Percentiles rank a stretch among this genome's conserved stretches.
Conservation (phyloP, 179 eudicot species). For the Pouteria campechiana region DNA sequence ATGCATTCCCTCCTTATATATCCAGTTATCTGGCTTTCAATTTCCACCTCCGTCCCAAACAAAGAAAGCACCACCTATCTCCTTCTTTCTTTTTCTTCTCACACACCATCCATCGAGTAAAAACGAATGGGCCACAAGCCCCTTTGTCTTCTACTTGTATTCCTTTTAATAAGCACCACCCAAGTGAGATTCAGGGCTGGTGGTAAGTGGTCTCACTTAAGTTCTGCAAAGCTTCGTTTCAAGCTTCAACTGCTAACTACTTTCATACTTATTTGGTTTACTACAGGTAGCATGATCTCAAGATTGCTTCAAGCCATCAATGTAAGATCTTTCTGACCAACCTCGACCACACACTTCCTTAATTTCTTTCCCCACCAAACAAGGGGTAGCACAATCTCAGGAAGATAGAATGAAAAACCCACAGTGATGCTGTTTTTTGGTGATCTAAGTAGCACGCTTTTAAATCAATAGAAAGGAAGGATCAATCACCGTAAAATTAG, state of each 20-base stretch:
- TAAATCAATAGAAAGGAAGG: no score
- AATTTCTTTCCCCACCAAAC: not conserved
- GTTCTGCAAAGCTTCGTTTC: not conserved
- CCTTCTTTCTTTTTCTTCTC: no score
- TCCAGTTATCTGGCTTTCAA: no score
- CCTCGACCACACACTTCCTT: not conserved
- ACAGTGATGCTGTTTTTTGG: no score
- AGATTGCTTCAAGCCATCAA: constrained; percentile 16
- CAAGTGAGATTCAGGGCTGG: constrained; percentile 16
- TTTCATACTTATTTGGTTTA: not conserved
- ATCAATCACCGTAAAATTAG: no score
- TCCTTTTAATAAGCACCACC: constrained; percentile 20
- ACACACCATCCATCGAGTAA: no score
- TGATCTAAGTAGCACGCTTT: no score
- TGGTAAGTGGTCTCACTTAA: constrained; percentile 12
- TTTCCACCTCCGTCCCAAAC: not conserved
- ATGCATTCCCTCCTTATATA: not conserved
- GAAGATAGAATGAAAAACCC: no score
- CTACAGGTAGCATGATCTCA: constrained; percentile 12
- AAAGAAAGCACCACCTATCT: not conserved
- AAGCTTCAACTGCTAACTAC: not conserved
- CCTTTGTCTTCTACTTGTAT: constrained; percentile 9
- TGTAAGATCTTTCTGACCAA: constrained; percentile 1
- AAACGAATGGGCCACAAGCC: constrained; percentile 14
- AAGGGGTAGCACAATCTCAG: no score